A percentile compares a stretch with the other conserved stretches of the same genome.
phyloP scores from a whole-genome alignment of 2,329 filamentous ascomycete genomes.

The Madurella fahalii region DNA sequence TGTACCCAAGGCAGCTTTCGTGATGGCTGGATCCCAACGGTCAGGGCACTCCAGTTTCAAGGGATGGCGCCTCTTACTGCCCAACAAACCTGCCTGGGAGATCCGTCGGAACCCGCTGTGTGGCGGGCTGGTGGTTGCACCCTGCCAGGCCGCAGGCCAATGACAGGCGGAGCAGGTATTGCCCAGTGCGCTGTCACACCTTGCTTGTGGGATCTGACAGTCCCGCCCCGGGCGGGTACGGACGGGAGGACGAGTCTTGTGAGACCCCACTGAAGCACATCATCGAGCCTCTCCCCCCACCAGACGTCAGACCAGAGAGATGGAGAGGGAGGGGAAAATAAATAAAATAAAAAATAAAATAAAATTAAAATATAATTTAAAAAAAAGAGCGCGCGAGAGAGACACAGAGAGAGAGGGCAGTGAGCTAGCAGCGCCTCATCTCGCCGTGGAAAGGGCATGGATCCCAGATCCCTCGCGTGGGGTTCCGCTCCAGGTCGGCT shows the following conservation, averaged over 20 bases:
- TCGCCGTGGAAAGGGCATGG: background rate
- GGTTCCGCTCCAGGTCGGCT: background rate
- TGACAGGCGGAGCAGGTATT: constrained; percentile 12
- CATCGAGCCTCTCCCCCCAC: background rate
- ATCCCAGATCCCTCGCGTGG: constrained; percentile 3
- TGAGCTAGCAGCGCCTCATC: background rate
- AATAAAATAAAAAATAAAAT: no score
- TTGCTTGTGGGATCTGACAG: constrained; percentile 24
- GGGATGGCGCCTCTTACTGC: constrained; percentile 10
- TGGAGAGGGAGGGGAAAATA: no score
- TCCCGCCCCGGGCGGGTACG: constrained; percentile 18
- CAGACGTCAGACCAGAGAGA: background rate
- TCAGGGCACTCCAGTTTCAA: constrained; percentile 10
- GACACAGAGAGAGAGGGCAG: background rate
- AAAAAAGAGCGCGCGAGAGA: no score
- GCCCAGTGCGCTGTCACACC: constrained; percentile 12
- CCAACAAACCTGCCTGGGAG: constrained; percentile 14
- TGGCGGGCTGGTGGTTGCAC: constrained; percentile 13
- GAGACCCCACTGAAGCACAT: constrained; percentile 15
- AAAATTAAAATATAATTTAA: no score
- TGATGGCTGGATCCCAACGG: constrained; percentile 9
- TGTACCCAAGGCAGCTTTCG: background rate
- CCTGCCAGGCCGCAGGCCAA: constrained; percentile 12
- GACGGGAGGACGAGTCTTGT: constrained; percentile 18
- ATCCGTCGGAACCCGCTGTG: constrained; percentile 13